A percentile compares a stretch with the other conserved stretches of the same genome.
These are phyloP conservation scores for Royoungia palumana DNA, from an alignment of 768 basidiomycete genomes.

Conservation along the genomic window DNA sequence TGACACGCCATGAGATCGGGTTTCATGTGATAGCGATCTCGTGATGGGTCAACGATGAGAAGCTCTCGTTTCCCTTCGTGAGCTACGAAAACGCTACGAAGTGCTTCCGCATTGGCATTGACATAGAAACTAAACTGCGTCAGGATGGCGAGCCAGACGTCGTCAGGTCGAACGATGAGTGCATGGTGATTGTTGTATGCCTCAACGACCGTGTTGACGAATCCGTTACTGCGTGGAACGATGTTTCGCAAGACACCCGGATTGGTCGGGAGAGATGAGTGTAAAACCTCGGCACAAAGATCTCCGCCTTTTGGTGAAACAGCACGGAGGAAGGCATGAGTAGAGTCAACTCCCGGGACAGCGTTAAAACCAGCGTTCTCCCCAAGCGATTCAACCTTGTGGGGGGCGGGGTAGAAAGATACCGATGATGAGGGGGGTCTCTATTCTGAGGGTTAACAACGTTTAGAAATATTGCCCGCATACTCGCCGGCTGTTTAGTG, in stretches of 20 bases:
- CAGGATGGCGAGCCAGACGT: constrained; percentile 41
- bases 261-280: constrained; percentile 23
- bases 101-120: constrained; percentile 26
- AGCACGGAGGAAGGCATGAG: constrained; percentile 18
- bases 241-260: constrained; percentile 26
- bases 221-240: constrained; percentile 31
- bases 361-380: constrained; percentile 28
- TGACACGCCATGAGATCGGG: constrained; percentile 28
- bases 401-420: constrained; percentile 23
- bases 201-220: constrained; percentile 34
- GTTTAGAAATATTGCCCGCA: too few relatives aligned
- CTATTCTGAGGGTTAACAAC: too few relatives aligned
- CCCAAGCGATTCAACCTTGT: constrained; percentile 27
- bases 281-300: constrained; percentile 26
- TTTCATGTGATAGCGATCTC: constrained; percentile 28
- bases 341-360: constrained; percentile 17
- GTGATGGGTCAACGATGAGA: constrained; percentile 14
- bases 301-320: constrained; percentile 19
- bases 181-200: constrained; percentile 37
- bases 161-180: constrained; percentile 46
- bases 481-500: too few relatives aligned
- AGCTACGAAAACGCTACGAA: constrained; percentile 27
- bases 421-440: background rate
- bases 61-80: constrained; percentile 28
- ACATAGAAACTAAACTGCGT: constrained; percentile 40